Evolutionary conservation across 495 filamentous ascomycete genomes (phyloP).

Genomic region (Penicillium riverlandense): DNA sequence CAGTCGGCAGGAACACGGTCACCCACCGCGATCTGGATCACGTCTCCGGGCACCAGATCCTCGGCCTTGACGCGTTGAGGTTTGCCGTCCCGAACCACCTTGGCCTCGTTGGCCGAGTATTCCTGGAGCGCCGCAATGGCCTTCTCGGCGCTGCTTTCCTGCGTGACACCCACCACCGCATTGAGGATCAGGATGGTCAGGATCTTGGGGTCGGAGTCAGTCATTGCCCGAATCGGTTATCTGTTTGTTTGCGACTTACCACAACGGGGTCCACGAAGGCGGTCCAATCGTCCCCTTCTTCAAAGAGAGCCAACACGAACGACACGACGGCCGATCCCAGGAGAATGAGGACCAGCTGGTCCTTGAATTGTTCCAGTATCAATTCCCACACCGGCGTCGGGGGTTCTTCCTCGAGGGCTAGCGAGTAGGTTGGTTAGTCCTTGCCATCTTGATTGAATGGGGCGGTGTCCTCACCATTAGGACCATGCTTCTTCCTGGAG

Average conservation of each 20-base stretch:
- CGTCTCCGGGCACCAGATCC: constrained; percentile 91
- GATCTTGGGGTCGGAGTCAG: constrained; percentile 49
- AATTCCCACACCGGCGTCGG: constrained; percentile 97
- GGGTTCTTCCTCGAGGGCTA: constrained; percentile 91
- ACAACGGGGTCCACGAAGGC: constrained; percentile 98
- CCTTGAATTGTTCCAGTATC: constrained; percentile 97
- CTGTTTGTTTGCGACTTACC: constrained; percentile 43
- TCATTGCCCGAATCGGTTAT: not conserved
- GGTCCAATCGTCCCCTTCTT: constrained; percentile 87
- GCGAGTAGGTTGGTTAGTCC: constrained; percentile 1
- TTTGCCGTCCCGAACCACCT: constrained; percentile 74
- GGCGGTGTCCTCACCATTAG: constrained; percentile 61
- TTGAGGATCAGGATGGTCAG: constrained; percentile 96
- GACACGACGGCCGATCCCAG: constrained; percentile 91
- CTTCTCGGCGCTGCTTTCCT: constrained; percentile 98
- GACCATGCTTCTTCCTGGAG: constrained; percentile 63
- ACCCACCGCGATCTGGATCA: constrained; percentile 82
- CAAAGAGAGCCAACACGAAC: constrained; percentile 88
- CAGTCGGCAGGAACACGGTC: constrained; percentile 97
- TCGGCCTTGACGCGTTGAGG: constrained; percentile 80
- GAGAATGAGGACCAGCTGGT: constrained; percentile 94
- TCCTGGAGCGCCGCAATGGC: constrained; percentile 97
- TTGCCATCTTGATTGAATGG: not conserved
- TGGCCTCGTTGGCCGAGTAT: constrained; percentile 98
- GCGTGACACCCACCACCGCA: constrained; percentile 92